These are phyloP conservation scores for Candida silvicultrix DNA, from an alignment of 805 yeast species.

Conservation along the genomic window DNA sequence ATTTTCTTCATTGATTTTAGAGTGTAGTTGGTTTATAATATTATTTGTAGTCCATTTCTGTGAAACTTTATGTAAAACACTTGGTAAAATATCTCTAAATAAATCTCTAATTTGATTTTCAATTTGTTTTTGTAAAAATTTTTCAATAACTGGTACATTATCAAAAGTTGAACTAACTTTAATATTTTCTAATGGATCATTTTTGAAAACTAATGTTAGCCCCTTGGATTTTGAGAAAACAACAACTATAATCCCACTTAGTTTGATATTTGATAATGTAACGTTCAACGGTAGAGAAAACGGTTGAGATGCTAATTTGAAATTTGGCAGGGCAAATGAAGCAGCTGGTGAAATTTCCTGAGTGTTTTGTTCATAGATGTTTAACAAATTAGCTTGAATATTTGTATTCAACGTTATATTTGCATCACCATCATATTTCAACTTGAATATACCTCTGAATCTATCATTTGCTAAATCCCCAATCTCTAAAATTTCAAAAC, in stretches of 20 bases:
- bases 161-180: constrained; percentile 85
- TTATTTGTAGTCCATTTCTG: constrained; percentile 51
- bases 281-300: constrained; percentile 76
- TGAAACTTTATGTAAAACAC: constrained; percentile 69
- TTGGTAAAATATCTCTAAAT: constrained; percentile 80
- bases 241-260: constrained; percentile 77
- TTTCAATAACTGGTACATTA: constrained; percentile 76
- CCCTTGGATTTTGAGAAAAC: constrained; percentile 82
- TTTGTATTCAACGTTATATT: constrained; percentile 68
- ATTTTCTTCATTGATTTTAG: constrained; percentile 17
- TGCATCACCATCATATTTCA: constrained; percentile 71
- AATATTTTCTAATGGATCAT: constrained; percentile 82
- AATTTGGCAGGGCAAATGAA: constrained; percentile 58
- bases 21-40: constrained; percentile 22
- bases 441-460: constrained; percentile 77
- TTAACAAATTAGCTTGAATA: constrained; percentile 79
- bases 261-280: constrained; percentile 61
- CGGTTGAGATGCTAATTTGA: constrained; percentile 57
- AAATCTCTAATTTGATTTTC: constrained; percentile 74
- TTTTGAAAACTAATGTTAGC: constrained; percentile 77
- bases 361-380: constrained; percentile 42
- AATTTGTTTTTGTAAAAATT: constrained; percentile 74
- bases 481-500: constrained; percentile 71
- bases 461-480: constrained; percentile 75
- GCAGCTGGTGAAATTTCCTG: constrained; percentile 23